These are phyloP conservation scores for Cutaneotrichosporon cutaneum DNA, from an alignment of 1,284 basidiomycete species.

Conservation along the genomic window DNA sequence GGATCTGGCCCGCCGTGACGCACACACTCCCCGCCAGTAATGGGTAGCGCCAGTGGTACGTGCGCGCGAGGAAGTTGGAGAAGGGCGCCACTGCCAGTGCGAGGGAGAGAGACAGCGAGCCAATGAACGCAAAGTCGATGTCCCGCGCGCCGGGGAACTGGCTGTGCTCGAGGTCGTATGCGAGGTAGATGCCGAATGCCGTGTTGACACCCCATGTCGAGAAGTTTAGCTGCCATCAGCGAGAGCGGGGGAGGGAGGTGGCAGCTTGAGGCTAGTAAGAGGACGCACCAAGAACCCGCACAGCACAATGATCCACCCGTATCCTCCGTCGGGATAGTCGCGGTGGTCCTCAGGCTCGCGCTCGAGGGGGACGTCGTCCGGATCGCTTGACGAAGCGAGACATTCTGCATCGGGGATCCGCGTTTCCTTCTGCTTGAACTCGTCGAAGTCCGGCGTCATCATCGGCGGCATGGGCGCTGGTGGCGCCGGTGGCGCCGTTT, in stretches of 20 bases:
- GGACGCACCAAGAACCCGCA: slow-evolving; percentile 23
- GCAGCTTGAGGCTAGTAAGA: too few species aligned
- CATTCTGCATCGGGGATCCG: background rate
- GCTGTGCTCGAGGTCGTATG: slow-evolving; percentile 51
- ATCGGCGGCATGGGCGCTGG: background rate
- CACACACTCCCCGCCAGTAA: slow-evolving; percentile 25
- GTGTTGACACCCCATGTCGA: slow-evolving; percentile 52
- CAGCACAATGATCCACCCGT: slow-evolving; percentile 53
- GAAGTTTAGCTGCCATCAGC: slow-evolving; percentile 21
- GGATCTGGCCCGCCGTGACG: slow-evolving; percentile 37
- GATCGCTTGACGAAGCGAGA: background rate
- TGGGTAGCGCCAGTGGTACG: slow-evolving; percentile 23
- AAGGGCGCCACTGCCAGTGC: slow-evolving; percentile 22
- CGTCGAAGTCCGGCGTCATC: background rate
- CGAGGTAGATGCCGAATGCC: slow-evolving; percentile 53
- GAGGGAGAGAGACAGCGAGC: slow-evolving; percentile 19
- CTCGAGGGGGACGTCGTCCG: slow-evolving; percentile 16
- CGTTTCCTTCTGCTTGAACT: background rate
- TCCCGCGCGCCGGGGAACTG: slow-evolving; percentile 48
- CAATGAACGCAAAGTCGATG: slow-evolving; percentile 31
- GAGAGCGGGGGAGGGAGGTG: background rate
- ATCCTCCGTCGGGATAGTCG: slow-evolving; percentile 51
- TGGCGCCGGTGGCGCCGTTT: background rate
- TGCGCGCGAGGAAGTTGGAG: slow-evolving; percentile 18
- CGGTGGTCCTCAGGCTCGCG: slow-evolving; percentile 19